Evolutionary conservation across 495 filamentous ascomycete genomes (phyloP).

Genomic region (Pseudevernia furfuracea): DNA sequence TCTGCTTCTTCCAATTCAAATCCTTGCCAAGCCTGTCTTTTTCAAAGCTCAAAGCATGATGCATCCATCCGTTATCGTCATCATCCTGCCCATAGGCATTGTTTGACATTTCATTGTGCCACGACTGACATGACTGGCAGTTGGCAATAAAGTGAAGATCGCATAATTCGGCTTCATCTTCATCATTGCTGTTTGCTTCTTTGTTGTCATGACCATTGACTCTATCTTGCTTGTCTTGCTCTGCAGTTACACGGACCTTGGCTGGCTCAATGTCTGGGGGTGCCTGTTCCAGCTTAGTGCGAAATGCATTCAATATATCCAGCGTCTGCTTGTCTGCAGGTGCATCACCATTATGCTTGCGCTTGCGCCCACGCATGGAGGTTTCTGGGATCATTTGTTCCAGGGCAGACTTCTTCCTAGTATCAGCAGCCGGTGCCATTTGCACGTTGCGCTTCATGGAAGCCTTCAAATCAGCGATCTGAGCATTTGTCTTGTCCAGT

Average conservation of each 20-base stretch:
- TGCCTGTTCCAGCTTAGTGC: conserved; percentile 62
- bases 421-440: conserved; percentile 44
- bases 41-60: conserved; percentile 71
- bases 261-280: conserved; percentile 34
- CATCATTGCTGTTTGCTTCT: conserved; percentile 38
- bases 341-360: conserved; percentile 46
- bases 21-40: conserved; percentile 91
- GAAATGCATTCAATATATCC: conserved; percentile 66
- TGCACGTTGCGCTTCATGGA: conserved; percentile 79
- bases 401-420: conserved; percentile 57
- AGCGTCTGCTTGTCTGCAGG: conserved; percentile 56
- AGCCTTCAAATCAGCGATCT: conserved; percentile 83
- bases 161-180: conserved; percentile 68
- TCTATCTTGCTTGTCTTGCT: conserved; percentile 27
- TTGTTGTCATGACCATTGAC: conserved; percentile 30
- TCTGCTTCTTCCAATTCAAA: conserved; percentile 78
- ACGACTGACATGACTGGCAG: conserved; percentile 81
- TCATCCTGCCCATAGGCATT: conserved; percentile 51
- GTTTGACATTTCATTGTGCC: conserved; percentile 48
- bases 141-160: conserved; percentile 89
- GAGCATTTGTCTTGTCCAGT: conserved; percentile 74
- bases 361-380: conserved; percentile 71
- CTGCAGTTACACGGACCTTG: conserved; percentile 24
- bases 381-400: conserved; percentile 80
- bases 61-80: conserved; percentile 51